Evolutionary conservation across 2,329 filamentous ascomycete genomes (phyloP), one percentile per base, ranked within the genome.

Genomic region (Penicillium sp.): DNA sequence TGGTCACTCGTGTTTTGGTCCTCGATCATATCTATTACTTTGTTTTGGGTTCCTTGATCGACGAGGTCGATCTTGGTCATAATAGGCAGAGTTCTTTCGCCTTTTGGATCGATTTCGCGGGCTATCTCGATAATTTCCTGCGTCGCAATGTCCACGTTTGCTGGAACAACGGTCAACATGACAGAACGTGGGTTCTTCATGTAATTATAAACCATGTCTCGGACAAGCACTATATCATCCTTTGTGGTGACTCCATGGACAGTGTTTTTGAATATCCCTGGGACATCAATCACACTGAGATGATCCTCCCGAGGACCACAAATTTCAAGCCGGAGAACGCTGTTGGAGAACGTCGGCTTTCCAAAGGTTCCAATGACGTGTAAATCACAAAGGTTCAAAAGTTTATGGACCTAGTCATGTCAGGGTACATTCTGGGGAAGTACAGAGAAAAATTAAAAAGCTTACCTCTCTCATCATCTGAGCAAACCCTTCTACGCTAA

Each of bases 51-150:
- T 24, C 72, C 72, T 31, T 62, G 56, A 43, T 74, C 68, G 7
- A 80, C 78, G 0, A 86, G 70, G 54, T 89, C 85, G 0, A 83
- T 80, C 61, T 87, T 88, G 0, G 84, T 88, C 0, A 87, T 72
- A 4, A 81, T 69, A 1, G 76, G 76, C 0, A 81, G 52, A 0
- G 78, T 81, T 37, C 78, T 66, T 24, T 64, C 57, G 0, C 77
- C 74, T 3, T 61, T 55, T 0, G 56, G 59, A 59, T 81, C 78
- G 26, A 64, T 57, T n/a, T 72, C 62, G 20, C 67, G 63, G 0
- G 78, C 76, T 34, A 76, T 63, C 24, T 74, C 65, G 1, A 81
- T 64, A 35, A 82, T 80, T 32, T 77, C 73, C 48, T 81, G 76
- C 0, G 72, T 81, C 0, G 72, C 74, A 29, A 79, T 69, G 50